These are phyloP conservation scores for Capronia coronata DNA, from an alignment of 2,329 filamentous ascomycete species.

Conservation along the genomic window DNA sequence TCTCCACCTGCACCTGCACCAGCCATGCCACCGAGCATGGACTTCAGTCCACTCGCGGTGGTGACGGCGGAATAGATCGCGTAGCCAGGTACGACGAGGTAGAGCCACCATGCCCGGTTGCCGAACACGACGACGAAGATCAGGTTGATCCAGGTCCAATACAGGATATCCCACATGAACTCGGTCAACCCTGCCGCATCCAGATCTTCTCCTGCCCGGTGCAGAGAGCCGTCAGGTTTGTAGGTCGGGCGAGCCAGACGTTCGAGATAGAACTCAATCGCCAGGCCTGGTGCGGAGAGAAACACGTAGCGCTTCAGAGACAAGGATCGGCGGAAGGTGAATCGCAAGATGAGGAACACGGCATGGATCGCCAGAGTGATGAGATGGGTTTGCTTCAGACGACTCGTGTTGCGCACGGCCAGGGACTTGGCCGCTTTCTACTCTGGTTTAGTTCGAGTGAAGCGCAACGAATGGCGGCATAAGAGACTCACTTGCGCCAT, in stretches of 20 bases:
- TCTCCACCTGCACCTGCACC: constrained; percentile 39
- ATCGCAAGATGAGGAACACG: constrained; percentile 67
- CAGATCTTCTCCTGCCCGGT: constrained; percentile 77
- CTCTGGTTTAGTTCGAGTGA: not conserved
- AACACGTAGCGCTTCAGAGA: constrained; percentile 62
- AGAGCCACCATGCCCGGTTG: constrained; percentile 69
- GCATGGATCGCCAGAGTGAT: constrained; percentile 65
- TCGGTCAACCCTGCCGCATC: constrained; percentile 83
- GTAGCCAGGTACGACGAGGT: constrained; percentile 46
- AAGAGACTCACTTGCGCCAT: not conserved
- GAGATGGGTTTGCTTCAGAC: constrained; percentile 75
- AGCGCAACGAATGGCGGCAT: not conserved
- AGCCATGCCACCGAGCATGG: constrained; percentile 35
- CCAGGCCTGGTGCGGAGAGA: constrained; percentile 65
- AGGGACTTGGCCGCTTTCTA: constrained; percentile 51
- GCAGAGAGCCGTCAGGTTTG: constrained; percentile 60
- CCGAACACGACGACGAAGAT: constrained; percentile 69
- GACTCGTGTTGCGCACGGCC: constrained; percentile 69
- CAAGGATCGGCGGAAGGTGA: constrained; percentile 56
- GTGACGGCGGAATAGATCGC: constrained; percentile 43
- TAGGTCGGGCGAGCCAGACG: constrained; percentile 72
- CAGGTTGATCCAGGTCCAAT: constrained; percentile 82
- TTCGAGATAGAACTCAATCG: constrained; percentile 83
- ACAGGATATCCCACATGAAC: constrained; percentile 96
- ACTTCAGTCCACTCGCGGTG: constrained; percentile 43